Evolutionary conservation across 768 basidiomycete species (phyloP).

Genomic region (Lentinula raphanica): DNA sequence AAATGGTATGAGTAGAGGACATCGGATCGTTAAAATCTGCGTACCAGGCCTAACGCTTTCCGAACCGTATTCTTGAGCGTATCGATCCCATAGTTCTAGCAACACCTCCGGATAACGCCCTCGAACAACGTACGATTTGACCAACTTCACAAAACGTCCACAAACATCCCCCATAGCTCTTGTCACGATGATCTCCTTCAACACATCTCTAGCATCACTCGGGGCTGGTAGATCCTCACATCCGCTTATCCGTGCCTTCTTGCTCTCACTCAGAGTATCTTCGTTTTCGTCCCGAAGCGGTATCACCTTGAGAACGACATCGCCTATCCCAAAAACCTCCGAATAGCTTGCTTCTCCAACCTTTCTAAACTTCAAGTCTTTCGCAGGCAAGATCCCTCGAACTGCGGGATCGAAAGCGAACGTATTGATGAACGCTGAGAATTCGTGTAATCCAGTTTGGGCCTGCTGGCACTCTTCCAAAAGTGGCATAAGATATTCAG

Average conservation of each 20-base stretch:
- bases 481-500: slow-evolving; percentile 56
- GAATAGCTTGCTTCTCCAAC: slow-evolving; percentile 96
- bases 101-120: slow-evolving; percentile 80
- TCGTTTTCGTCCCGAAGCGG: slow-evolving; percentile 57
- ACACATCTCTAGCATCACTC: slow-evolving; percentile 68
- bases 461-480: slow-evolving; percentile 70
- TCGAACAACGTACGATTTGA: slow-evolving; percentile 80
- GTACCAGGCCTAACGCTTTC: slow-evolving; percentile 83
- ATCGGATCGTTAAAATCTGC: slow-evolving; percentile 5
- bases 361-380: slow-evolving; percentile 56
- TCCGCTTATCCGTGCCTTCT: slow-evolving; percentile 10
- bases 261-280: background rate
- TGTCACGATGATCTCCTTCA: slow-evolving; percentile 78
- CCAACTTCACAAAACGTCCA: slow-evolving; percentile 72
- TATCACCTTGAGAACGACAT: slow-evolving; percentile 87
- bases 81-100: slow-evolving; percentile 85
- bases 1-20: background rate
- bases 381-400: slow-evolving; percentile 13
- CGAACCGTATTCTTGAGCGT: slow-evolving; percentile 65
- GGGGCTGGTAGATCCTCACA: slow-evolving; percentile 48
- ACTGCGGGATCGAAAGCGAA: slow-evolving; percentile 74
- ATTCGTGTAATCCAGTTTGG: slow-evolving; percentile 59
- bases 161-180: slow-evolving; percentile 72
- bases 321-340: slow-evolving; percentile 89
- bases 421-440: slow-evolving; percentile 76